These are phyloP conservation scores for Strigomonas culicis DNA, from an alignment of 208 protist species.

Conservation along the genomic window DNA sequence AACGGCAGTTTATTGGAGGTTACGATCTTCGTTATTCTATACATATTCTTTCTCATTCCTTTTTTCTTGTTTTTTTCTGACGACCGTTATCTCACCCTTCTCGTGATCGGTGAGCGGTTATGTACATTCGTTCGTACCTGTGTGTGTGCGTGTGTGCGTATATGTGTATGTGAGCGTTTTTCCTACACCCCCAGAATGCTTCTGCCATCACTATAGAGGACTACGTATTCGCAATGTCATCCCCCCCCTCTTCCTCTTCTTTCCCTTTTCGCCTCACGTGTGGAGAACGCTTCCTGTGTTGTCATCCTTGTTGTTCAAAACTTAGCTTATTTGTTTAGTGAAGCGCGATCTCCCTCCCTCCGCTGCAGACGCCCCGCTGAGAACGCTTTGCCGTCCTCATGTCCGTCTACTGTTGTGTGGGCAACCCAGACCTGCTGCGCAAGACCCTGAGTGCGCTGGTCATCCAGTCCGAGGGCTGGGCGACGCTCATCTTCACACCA, in stretches of 20 bases:
- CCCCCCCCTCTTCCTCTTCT: slow-evolving; percentile 4
- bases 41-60: neutral
- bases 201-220: no score
- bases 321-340: slow-evolving; percentile 10
- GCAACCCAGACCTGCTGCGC: slow-evolving; percentile 41
- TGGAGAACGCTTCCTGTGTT: no score
- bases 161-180: neutral
- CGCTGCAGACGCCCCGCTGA: neutral
- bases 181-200: neutral
- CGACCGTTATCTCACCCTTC: neutral
- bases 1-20: neutral
- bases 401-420: slow-evolving; percentile 73
- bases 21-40: slow-evolving; percentile 2
- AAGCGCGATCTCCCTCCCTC: neutral
- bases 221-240: neutral
- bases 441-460: slow-evolving; percentile 49
- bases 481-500: slow-evolving; percentile 59
- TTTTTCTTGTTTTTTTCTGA: slow-evolving; percentile 2
- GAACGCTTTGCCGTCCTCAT: no score
- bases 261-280: no score
- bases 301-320: no score
- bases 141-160: neutral
- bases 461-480: slow-evolving; percentile 62
- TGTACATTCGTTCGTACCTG: neutral
- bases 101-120: neutral